These are phyloP conservation scores for Curvularia eragrostidis DNA, from an alignment of 2,329 filamentous ascomycete species.

Conservation along the genomic window DNA sequence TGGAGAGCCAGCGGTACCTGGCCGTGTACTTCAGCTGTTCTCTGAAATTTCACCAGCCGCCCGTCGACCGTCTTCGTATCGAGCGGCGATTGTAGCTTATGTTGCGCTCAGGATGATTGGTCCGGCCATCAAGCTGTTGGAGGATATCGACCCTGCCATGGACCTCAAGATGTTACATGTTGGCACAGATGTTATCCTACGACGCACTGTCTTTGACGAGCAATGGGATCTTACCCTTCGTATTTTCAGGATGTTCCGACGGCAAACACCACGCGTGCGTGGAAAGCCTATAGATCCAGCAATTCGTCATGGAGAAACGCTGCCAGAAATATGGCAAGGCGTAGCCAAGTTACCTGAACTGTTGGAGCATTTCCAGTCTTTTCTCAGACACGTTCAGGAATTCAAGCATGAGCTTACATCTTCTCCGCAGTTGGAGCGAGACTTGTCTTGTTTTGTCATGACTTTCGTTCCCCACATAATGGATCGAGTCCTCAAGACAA, in stretches of 20 bases:
- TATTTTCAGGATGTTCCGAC: conserved; percentile 33
- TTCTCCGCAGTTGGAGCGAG: conserved; percentile 20
- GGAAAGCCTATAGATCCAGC: background rate
- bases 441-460: conserved; percentile 31
- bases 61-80: conserved; percentile 55
- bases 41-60: conserved; percentile 46
- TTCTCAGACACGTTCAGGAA: conserved; percentile 35
- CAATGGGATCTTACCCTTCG: conserved; percentile 47
- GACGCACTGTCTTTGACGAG: conserved; percentile 37
- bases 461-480: conserved; percentile 42
- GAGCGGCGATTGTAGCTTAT: conserved; percentile 54
- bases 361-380: conserved; percentile 33
- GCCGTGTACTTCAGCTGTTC: conserved; percentile 57
- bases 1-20: conserved; percentile 45
- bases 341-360: conserved; percentile 35
- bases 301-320: conserved; percentile 17
- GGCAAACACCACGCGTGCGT: conserved; percentile 9
- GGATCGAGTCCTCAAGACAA: conserved; percentile 28
- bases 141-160: conserved; percentile 42
- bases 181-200: conserved; percentile 42
- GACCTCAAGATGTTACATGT: conserved; percentile 19
- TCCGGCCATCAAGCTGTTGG: conserved; percentile 50
- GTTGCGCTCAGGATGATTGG: conserved; percentile 51
- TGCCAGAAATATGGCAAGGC: conserved; percentile 36
- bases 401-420: conserved; percentile 32